Evolutionary conservation across 2,329 filamentous ascomycete genomes (phyloP).

Genomic region (Sphaerulina musiva): DNA sequence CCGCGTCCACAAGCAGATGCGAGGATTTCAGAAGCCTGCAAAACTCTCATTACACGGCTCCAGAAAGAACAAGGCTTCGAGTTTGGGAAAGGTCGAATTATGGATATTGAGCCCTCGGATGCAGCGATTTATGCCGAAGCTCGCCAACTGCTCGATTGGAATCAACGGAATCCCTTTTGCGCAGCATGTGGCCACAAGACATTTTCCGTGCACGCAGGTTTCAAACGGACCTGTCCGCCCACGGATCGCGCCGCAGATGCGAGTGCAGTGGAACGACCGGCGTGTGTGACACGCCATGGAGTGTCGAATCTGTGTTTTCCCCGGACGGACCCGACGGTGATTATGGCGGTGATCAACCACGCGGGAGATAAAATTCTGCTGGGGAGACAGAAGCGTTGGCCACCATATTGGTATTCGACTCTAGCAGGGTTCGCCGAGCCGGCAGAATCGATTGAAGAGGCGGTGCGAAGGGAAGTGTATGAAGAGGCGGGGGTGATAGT

Average conservation of each 20-base stretch:
- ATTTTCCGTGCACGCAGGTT: constrained; percentile 69
- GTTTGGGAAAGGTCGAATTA: constrained; percentile 60
- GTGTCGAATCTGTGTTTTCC: constrained; percentile 90
- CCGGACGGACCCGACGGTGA: constrained; percentile 87
- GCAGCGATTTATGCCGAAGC: constrained; percentile 88
- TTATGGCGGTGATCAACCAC: constrained; percentile 81
- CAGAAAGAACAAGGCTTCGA: constrained; percentile 53
- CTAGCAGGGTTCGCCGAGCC: constrained; percentile 55
- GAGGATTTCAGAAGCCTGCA: constrained; percentile 55
- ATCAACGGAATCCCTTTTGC: constrained; percentile 85
- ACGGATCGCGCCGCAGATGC: constrained; percentile 50
- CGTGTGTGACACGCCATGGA: constrained; percentile 75
- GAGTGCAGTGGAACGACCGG: constrained; percentile 48
- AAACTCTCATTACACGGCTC: constrained; percentile 52
- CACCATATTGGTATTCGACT: constrained; percentile 78
- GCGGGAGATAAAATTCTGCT: constrained; percentile 74
- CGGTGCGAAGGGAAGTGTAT: constrained; percentile 47
- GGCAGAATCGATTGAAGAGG: constrained; percentile 47
- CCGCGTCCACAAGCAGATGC: constrained; percentile 42
- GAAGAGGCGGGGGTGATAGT: constrained; percentile 45
- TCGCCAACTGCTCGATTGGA: constrained; percentile 87
- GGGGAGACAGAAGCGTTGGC: constrained; percentile 78
- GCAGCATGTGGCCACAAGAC: constrained; percentile 80
- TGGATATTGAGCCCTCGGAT: constrained; percentile 55
- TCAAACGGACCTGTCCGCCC: constrained; percentile 72